A percentile compares a stretch with the other conserved stretches of the same genome.
phyloP scores from a whole-genome alignment of 352 stramenopile species.

The Globisporangium paddicum region DNA sequence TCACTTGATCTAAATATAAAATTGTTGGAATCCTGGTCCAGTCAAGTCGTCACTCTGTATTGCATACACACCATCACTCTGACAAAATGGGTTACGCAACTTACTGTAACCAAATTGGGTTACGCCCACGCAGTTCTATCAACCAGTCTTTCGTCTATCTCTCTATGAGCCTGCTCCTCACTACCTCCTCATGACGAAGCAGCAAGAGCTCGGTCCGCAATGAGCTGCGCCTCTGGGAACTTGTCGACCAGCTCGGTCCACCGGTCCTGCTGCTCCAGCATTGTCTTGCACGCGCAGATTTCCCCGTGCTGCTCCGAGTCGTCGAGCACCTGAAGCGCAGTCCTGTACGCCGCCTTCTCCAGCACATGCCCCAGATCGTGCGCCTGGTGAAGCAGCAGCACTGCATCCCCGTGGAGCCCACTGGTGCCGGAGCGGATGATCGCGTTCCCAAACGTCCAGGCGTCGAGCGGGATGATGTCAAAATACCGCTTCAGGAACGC shows the following conservation, averaged over 20 bases:
- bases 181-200: not conserved
- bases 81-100: no score
- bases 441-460: constrained; percentile 46
- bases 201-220: constrained; percentile 15
- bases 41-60: no score
- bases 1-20: no score
- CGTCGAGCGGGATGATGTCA: constrained; percentile 37
- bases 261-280: constrained; percentile 21
- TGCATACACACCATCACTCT: no score
- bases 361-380: constrained; percentile 26
- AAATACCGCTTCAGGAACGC: constrained; percentile 51
- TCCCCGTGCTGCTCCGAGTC: constrained; percentile 18
- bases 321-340: constrained; percentile 39
- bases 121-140: no score
- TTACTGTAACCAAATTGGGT: no score
- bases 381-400: constrained; percentile 38
- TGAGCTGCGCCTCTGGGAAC: constrained; percentile 24
- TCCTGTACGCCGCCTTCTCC: constrained; percentile 42
- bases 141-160: not conserved
- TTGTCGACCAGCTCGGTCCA: constrained; percentile 34
- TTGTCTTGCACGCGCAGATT: constrained; percentile 25
- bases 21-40: no score
- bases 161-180: not conserved
- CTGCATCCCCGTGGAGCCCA: constrained; percentile 35
- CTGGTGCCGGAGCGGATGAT: constrained; percentile 49